Conservation (phyloP, 2,329 filamentous ascomycete species). For the Phyllosticta ampelicida region DNA sequence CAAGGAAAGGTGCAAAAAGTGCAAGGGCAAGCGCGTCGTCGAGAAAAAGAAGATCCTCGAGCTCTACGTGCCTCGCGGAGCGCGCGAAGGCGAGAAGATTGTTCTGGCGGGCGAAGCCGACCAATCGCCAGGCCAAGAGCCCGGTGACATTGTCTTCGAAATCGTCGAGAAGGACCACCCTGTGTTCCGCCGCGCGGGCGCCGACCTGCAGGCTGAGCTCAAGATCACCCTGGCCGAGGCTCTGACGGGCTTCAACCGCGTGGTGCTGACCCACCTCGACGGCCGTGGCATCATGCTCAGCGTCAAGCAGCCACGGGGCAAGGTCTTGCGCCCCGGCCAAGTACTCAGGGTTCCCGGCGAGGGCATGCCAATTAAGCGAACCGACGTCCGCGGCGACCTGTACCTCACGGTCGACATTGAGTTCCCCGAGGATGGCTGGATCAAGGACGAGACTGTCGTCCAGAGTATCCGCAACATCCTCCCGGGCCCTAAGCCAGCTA, state of each 20-base stretch:
- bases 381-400: conserved; percentile 73
- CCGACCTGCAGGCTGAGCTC: conserved; percentile 74
- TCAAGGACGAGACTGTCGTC: conserved; percentile 56
- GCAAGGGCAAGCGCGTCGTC: conserved; percentile 81
- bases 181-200: conserved; percentile 68
- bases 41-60: conserved; percentile 91
- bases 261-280: conserved; percentile 86
- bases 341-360: conserved; percentile 78
- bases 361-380: conserved; percentile 88
- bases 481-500: conserved; percentile 44
- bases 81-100: conserved; percentile 71
- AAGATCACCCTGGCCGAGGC: conserved; percentile 75
- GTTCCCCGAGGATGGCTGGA: conserved; percentile 82
- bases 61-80: conserved; percentile 86
- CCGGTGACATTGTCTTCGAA: conserved; percentile 87
- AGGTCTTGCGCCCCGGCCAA: conserved; percentile 72
- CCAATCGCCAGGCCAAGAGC: conserved; percentile 76
- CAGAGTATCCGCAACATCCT: conserved; percentile 64
- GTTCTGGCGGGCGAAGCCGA: conserved; percentile 89
- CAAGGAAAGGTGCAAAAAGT: conserved; percentile 98
- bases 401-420: conserved; percentile 78
- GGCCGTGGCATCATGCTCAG: conserved; percentile 78
- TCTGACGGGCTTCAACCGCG: conserved; percentile 77
- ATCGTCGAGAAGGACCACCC: conserved; percentile 74
- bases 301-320: conserved; percentile 58